A percentile compares a stretch with the other conserved stretches of the same genome.
These are phyloP conservation scores for Rhynchospora breviuscula DNA, from an alignment of 176 grass and related monocot species.

Conservation along the genomic window DNA sequence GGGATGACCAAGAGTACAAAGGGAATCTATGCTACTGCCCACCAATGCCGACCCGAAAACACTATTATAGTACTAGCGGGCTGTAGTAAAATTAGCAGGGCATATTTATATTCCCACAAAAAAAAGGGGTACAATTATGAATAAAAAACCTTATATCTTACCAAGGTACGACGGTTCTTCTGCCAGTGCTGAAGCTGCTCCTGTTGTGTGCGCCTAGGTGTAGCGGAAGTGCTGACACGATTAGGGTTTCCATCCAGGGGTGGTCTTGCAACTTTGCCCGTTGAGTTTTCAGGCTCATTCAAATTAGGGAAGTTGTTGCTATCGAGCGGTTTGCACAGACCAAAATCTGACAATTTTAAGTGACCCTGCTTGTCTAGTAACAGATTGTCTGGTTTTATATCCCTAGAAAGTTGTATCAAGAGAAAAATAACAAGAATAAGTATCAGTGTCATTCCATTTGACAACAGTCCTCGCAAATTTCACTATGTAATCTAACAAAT, in stretches of 20 bases:
- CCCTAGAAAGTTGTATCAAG: conserved; percentile 47
- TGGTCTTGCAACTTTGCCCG: conserved; percentile 54
- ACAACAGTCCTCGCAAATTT: not conserved
- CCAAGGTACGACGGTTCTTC: conserved; percentile 91
- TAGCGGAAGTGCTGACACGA: conserved; percentile 51
- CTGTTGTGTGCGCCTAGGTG: conserved; percentile 75
- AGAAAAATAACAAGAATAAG: not conserved
- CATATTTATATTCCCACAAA: not conserved
- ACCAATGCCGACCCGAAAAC: not conserved
- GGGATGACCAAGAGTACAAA: not conserved
- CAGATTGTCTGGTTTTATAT: conserved; percentile 98
- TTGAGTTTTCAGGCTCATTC: conserved; percentile 71
- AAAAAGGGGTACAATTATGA: not conserved
- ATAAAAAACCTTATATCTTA: conserved; percentile 31
- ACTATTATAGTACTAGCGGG: not conserved
- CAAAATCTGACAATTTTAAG: conserved; percentile 96
- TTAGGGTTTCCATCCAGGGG: conserved; percentile 45
- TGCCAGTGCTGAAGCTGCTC: conserved; percentile 98
- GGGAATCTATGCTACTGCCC: not conserved
- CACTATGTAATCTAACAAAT: not conserved
- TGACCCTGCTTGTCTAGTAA: conserved; percentile 82
- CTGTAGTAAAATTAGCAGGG: not conserved
- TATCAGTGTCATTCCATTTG: not conserved
- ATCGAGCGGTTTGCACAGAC: conserved; percentile 95
- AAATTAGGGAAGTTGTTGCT: conserved; percentile 91